These are phyloP conservation scores for Puccinia coronata DNA, from an alignment of 1,284 basidiomycete species.

Conservation along the genomic window DNA sequence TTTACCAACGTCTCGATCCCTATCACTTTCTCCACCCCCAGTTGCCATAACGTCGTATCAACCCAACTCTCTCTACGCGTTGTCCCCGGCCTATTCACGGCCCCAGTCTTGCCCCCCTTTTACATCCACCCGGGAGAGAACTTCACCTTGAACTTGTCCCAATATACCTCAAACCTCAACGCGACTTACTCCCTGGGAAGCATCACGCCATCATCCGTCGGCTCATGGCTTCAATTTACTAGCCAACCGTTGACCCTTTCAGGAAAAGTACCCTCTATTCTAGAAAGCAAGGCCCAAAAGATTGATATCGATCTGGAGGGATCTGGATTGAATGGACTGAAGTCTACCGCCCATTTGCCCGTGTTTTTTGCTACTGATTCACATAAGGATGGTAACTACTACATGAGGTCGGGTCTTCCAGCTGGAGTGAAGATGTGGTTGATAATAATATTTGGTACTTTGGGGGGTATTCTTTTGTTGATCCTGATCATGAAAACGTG, in stretches of 20 bases:
- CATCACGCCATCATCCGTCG: slow-evolving; percentile 19
- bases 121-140: slow-evolving; percentile 24
- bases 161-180: slow-evolving; percentile 46
- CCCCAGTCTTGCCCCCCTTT: slow-evolving; percentile 35
- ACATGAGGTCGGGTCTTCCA: slow-evolving; percentile 16
- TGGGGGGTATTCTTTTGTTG: slow-evolving; percentile 31
- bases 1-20: slow-evolving; percentile 39
- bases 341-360: slow-evolving; percentile 35
- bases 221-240: slow-evolving; percentile 38
- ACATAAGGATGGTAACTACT: slow-evolving; percentile 1
- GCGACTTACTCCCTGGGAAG: slow-evolving; percentile 40
- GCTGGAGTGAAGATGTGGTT: slow-evolving; percentile 26
- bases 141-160: slow-evolving; percentile 38
- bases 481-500: slow-evolving; percentile 45
- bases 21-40: slow-evolving; percentile 22
- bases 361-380: slow-evolving; percentile 12
- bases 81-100: slow-evolving; percentile 40
- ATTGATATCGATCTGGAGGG: slow-evolving; percentile 25
- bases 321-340: slow-evolving; percentile 35
- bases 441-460: slow-evolving; percentile 29
- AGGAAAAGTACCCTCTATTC: slow-evolving; percentile 15
- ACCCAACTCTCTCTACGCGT: slow-evolving; percentile 33
- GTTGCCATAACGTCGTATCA: slow-evolving; percentile 38
- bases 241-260: slow-evolving; percentile 12
- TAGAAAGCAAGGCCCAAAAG: not conserved